These are phyloP conservation scores for Purpureocillium takamizusanense DNA, from an alignment of 2,329 filamentous ascomycete genomes.

Conservation along the genomic window DNA sequence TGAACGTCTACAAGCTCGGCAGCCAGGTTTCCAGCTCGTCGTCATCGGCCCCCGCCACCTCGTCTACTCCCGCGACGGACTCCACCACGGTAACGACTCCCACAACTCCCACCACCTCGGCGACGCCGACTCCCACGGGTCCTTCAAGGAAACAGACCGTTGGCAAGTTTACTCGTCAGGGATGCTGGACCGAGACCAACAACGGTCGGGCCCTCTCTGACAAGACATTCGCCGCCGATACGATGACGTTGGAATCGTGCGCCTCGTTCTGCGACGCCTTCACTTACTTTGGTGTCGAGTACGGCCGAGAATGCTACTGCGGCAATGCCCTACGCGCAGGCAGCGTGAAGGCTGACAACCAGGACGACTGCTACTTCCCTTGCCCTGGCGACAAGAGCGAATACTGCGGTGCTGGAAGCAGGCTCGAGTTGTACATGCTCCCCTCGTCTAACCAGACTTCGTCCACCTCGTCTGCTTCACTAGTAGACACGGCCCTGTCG, in stretches of 20 bases:
- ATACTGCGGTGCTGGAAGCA: slow-evolving; percentile 20
- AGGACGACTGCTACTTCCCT: slow-evolving; percentile 21
- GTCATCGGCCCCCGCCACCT: slow-evolving; percentile 2
- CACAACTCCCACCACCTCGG: slow-evolving; percentile 6
- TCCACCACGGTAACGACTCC: slow-evolving; percentile 20
- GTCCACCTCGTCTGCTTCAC: not conserved
- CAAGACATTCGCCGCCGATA: no score
- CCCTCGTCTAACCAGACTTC: not conserved
- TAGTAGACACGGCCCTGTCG: no score
- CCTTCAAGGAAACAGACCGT: not conserved
- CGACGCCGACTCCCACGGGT: not conserved
- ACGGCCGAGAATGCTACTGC: slow-evolving; percentile 29
- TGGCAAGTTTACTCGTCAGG: no score
- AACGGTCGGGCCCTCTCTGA: no score
- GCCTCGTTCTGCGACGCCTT: slow-evolving; percentile 22
- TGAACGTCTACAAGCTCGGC: slow-evolving; percentile 25
- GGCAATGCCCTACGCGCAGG: slow-evolving; percentile 19
- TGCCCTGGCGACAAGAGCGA: slow-evolving; percentile 23
- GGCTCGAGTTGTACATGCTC: slow-evolving; percentile 21
- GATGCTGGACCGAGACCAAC: no score
- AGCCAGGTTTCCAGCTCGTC: not conserved
- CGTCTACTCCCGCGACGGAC: slow-evolving; percentile 9
- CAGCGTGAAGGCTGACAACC: slow-evolving; percentile 10
- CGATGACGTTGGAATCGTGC: slow-evolving; percentile 24
- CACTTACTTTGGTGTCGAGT: slow-evolving; percentile 26